These are phyloP conservation scores for Vigna unguiculata DNA, from an alignment of 306 rosid species.

Conservation along the genomic window DNA sequence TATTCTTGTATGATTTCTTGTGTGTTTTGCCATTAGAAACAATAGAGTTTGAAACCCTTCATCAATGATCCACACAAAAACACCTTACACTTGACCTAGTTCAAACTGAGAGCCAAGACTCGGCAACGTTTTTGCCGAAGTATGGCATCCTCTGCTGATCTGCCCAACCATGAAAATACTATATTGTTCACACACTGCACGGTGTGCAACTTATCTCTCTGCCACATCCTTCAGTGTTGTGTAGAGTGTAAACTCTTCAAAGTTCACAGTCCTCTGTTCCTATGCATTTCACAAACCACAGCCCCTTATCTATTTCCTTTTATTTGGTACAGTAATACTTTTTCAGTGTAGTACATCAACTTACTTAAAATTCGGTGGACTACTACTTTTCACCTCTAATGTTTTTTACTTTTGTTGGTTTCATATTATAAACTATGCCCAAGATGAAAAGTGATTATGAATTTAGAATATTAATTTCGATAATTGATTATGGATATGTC, in stretches of 20 bases:
- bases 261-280: neutral
- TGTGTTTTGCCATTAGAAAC: neutral
- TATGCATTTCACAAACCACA: neutral
- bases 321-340: neutral
- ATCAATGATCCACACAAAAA: neutral
- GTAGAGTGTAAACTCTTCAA: neutral
- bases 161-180: neutral
- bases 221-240: neutral
- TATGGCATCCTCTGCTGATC: neutral
- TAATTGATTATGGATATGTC: neutral
- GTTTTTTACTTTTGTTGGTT: neutral
- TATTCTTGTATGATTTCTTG: neutral
- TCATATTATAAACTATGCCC: neutral
- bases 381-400: neutral
- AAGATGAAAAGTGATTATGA: neutral
- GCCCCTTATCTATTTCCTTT: neutral
- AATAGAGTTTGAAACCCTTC: neutral
- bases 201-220: neutral
- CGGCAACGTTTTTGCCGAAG: neutral
- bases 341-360: neutral
- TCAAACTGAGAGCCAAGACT: neutral
- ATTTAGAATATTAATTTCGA: slow-evolving; percentile 6
- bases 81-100: neutral
- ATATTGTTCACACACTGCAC: neutral
- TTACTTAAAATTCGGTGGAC: neutral